Evolutionary conservation across 805 yeast genomes (phyloP).

Genomic region (Nakazawaea peltata): DNA sequence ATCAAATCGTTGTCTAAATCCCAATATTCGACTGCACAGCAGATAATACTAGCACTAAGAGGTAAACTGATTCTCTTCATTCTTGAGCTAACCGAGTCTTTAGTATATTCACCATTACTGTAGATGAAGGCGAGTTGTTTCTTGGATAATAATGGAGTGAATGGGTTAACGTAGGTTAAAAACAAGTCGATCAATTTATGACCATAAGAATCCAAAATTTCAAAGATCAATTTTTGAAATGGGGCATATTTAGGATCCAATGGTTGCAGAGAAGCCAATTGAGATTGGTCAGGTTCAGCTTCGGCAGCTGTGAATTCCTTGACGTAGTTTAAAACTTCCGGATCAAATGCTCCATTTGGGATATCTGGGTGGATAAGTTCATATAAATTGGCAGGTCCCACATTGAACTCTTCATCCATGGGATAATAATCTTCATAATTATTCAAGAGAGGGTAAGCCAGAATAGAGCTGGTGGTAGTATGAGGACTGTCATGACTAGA

Average conservation of each 20-base stretch:
- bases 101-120: slow-evolving; percentile 2
- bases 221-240: slow-evolving; percentile 5
- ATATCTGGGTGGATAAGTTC: not conserved
- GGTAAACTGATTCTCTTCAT: slow-evolving; percentile 6
- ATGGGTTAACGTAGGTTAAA: slow-evolving; percentile 10
- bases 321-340: too few relatives aligned
- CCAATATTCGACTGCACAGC: slow-evolving; percentile 10
- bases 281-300: too few relatives aligned
- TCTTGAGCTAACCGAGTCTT: not conserved
- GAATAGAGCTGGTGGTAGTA: too few relatives aligned
- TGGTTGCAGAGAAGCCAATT: too few relatives aligned
- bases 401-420: not conserved
- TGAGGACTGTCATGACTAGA: not conserved
- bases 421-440: not conserved
- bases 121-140: slow-evolving; percentile 5
- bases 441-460: not conserved
- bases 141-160: slow-evolving; percentile 6
- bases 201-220: slow-evolving; percentile 7
- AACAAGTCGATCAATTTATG: slow-evolving; percentile 6
- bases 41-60: slow-evolving; percentile 2
- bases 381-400: not conserved
- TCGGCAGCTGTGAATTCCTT: too few relatives aligned
- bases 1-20: slow-evolving; percentile 8
- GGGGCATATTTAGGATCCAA: not conserved
- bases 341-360: too few relatives aligned